Percentiles rank a stretch among this genome's conserved stretches.
Conservation (phyloP, 2,329 filamentous ascomycete species). For the Apiospora phragmitis region DNA sequence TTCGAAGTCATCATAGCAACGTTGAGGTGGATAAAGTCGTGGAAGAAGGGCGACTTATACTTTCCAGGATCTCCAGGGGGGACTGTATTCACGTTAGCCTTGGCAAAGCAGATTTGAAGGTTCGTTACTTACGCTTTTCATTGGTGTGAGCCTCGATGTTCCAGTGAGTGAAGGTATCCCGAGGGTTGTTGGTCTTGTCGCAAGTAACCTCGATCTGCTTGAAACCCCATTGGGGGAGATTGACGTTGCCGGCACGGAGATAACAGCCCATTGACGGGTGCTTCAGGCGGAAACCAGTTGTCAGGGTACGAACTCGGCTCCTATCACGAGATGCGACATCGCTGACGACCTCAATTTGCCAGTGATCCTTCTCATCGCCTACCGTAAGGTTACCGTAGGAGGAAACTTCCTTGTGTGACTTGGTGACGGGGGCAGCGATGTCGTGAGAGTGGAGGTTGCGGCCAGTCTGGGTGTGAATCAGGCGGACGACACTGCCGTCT, state of each 20-base stretch:
- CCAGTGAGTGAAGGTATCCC: slow-evolving; percentile 96
- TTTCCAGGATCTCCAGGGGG: slow-evolving; percentile 85
- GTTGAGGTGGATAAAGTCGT: slow-evolving; percentile 97
- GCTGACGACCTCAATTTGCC: slow-evolving; percentile 87
- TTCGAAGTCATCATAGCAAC: slow-evolving; percentile 99
- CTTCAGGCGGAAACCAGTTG: slow-evolving; percentile 86
- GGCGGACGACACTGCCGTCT: slow-evolving; percentile 75
- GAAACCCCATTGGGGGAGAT: slow-evolving; percentile 98
- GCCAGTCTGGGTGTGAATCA: slow-evolving; percentile 93
- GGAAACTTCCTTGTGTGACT: slow-evolving; percentile 89
- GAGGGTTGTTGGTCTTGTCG: slow-evolving; percentile 87
- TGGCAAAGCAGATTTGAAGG: slow-evolving; percentile 11
- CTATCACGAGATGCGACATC: slow-evolving; percentile 86
- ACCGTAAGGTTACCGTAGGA: slow-evolving; percentile 94
- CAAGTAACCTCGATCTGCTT: slow-evolving; percentile 99
- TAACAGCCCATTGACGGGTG: slow-evolving; percentile 87
- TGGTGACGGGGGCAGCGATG: slow-evolving; percentile 84
- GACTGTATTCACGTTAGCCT: slow-evolving; percentile 55
- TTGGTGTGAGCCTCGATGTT: slow-evolving; percentile 96
- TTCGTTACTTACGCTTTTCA: slow-evolving; percentile 72
- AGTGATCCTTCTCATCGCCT: slow-evolving; percentile 97
- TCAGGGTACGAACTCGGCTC: slow-evolving; percentile 84
- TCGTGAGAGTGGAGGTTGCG: slow-evolving; percentile 96
- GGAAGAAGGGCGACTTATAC: slow-evolving; percentile 95
- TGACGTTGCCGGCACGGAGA: slow-evolving; percentile 90